Evolutionary conservation across 768 basidiomycete genomes (phyloP), one percentile per base, ranked within the genome.

Genomic region (Mycena rebaudengoi): DNA sequence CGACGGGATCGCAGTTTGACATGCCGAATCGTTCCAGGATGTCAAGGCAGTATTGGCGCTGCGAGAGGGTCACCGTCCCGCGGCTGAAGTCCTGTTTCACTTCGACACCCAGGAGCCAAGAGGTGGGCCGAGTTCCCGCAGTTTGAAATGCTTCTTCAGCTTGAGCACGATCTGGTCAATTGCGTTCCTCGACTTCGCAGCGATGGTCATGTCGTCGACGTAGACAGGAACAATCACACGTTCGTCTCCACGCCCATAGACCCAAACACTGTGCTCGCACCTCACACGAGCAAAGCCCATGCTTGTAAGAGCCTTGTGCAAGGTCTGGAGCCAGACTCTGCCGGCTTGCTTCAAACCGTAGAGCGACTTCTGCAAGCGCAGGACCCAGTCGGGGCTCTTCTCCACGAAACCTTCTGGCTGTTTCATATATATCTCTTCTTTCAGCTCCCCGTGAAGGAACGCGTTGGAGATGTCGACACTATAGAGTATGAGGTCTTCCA

Each of bases 261-360:
- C 51, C 57, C 53, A 51, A 23, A 70, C 41, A 20, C 64, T 60
- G n/a, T 66, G 49, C 11, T 71, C 69, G 7, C 57, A 48, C 8
- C 11, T 35, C 26, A 64, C 61, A 3, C 62, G 61, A 0, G 14
- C 35, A 21, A 63, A 62, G 1, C 62, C 62, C 30, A 69, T 3
- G 59, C 39, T 28, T 12, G 37, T 68, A 1, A 78, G 60, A 3
- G 59, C 58, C 21, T 41, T 28, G 32, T 62, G n/a, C 1, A 74
- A 63, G 18, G 39, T 68, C 26, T 64, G 29, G 28, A 73, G 66
- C 79, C 79, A 80, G 25, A 60, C 35, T 5, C 66, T 62, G 3
- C 70, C 70, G 7, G 73, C 73, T 56, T 79, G 78, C 33, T 77
- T 74, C 12, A 80, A 70, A 0, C 78, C 78, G 65, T 80, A 80